Base-by-base conservation (phyloP, 768 basidiomycete genomes). In the Boletus barrowsii region DNA sequence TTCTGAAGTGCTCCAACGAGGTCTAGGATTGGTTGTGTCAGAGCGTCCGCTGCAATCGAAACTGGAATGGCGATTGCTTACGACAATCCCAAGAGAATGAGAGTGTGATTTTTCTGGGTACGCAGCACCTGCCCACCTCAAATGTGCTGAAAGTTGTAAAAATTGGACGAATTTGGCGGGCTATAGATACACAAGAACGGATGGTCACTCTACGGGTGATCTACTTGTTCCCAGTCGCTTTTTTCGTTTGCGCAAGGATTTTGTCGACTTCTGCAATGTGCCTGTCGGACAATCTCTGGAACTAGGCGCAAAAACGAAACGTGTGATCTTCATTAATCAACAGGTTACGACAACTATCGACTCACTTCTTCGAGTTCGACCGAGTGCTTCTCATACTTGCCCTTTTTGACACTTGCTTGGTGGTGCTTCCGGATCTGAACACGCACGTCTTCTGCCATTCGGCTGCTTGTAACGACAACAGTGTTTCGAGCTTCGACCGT, bases 371-470 rank as follows among this genome's bases (percentile, higher is more conserved):
- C 81, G n/a, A 84, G 48, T 55, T 88, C 88, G 10, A 83, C 62
- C 0, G 87, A 85, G 60, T 79, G 85, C 61, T 88, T 90, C 50
- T 75, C 78, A 59, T 81, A 87, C 62, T 83, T 84, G 35, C 86
- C 84, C 46, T 80, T 82, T 66, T 90, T 91, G 32, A 88, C 51
- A 61, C 83, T 83, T 1, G 79, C 70, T 47, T 84, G 79, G 53
- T 86, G 84, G n/a, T 80, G 78, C 58, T 86, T 85, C 41, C 91
- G 85, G 18, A 93, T 76, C 57, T 89, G 88, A 15, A 84, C 78
- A 10, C 88, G 86, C 3, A 83, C 77, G 13, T 90, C 88, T 67
- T 93, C 91, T 1, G 88, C 83, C 64, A 84, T 80, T 24, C 83
- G 82, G 36, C 79, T 76, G 0, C 86, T 83, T 10, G 72, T 73